Conservation (phyloP, 768 basidiomycete species). For the Rhizopogon salebrosus region DNA sequence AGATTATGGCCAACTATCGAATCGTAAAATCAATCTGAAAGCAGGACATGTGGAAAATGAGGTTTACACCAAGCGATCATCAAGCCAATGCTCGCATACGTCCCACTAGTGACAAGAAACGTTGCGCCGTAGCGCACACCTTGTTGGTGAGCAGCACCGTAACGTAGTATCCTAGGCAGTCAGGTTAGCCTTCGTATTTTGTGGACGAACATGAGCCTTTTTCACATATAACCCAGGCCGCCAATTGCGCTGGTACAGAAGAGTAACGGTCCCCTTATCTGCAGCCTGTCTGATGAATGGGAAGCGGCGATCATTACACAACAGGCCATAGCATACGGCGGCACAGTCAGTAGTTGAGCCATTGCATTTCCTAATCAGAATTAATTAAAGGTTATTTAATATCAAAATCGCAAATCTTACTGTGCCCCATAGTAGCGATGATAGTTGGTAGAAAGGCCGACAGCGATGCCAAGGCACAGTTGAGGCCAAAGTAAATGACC, state of each 20-base stretch:
- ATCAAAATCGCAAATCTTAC: conserved; percentile 21
- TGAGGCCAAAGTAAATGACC: conserved; percentile 43
- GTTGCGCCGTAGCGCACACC: conserved; percentile 41
- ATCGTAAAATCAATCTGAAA: not conserved
- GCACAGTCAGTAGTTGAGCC: conserved; percentile 47
- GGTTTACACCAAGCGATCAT: conserved; percentile 43
- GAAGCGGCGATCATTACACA: conserved; percentile 30
- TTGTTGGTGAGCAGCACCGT: conserved; percentile 22
- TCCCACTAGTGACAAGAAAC: conserved; percentile 41
- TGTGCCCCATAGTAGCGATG: conserved; percentile 44
- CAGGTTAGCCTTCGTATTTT: not conserved
- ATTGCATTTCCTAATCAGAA: conserved; percentile 30
- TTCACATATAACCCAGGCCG: conserved; percentile 40
- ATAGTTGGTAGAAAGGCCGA: conserved; percentile 54
- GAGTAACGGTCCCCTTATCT: conserved; percentile 36
- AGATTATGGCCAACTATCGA: conserved; percentile 36
- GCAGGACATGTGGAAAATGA: not conserved
- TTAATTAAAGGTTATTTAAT: not conserved
- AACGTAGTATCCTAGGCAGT: conserved; percentile 29
- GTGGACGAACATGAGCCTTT: not conserved
- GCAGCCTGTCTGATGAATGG: conserved; percentile 39
- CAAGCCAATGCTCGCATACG: conserved; percentile 41
- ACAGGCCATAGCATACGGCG: conserved; percentile 45
- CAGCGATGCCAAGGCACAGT: conserved; percentile 43
- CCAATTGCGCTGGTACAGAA: conserved; percentile 24